Base-by-base conservation (phyloP, 1,139 yeast species). In the Geotrichum klebahnii region DNA sequence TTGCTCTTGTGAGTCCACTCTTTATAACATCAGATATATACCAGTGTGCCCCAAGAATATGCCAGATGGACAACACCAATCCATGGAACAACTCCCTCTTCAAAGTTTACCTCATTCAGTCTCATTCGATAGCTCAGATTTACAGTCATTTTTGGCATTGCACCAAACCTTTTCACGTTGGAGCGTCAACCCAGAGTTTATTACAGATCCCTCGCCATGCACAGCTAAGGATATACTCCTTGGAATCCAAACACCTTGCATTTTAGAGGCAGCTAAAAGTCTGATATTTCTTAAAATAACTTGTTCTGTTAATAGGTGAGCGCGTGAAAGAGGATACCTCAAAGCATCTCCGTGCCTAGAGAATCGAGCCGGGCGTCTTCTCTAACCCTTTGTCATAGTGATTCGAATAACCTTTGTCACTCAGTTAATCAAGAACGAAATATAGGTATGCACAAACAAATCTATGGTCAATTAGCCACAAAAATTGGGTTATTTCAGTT, bases 251-350 rank as follows among this genome's bases (percentile, higher is more conserved):
- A 14, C 16, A 5, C 22, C 14, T 8, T 9, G 14, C 6, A 22
- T 32, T 6, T 14, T 42, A 20, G 45, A 42, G 23, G 23, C 37
- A n/a, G 14, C 45, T 4, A 42, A 42, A 26, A 42, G 37, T 14
- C 34, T 32, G 22, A 42, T 42, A 4, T 42, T 32, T 23, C 34
- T 42, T 19, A 42, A 23, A 31, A 8, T 16, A 16, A 31, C 34
- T 16, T n/a, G 34, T 5, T 31, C 16, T 8, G 8, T 12, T n/a
- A n/a, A n/a, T n/a, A n/a, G n/a, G n/a, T n/a, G n/a, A n/a, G n/a
- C n/a, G n/a, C n/a, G n/a, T n/a, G n/a, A n/a, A n/a, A n/a, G n/a
- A n/a, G n/a, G n/a, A n/a, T n/a, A n/a, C n/a, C n/a, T n/a, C n/a
- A n/a, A n/a, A n/a, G n/a, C n/a, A n/a, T n/a, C n/a, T n/a, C n/a